phyloP scores from a whole-genome alignment of 2,329 filamentous ascomycete genomes.

The Beauveria sp. region DNA sequence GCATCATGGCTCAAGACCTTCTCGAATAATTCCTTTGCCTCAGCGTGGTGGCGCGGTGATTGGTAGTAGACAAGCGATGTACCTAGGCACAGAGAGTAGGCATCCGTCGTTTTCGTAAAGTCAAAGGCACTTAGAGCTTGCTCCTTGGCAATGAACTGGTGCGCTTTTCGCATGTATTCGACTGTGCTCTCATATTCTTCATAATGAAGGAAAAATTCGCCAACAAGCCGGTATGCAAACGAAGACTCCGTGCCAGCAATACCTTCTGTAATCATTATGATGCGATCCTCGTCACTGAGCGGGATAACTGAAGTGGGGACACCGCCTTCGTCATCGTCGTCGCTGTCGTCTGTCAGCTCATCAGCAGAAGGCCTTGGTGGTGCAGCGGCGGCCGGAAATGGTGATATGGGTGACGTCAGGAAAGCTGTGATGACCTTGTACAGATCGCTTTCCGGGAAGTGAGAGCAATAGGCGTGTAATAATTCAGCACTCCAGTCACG shows the following conservation, averaged over 20 bases:
- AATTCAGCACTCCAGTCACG: slow-evolving; percentile 70
- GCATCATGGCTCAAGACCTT: slow-evolving; percentile 68
- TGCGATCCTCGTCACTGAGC: slow-evolving; percentile 66
- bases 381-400: slow-evolving; percentile 51
- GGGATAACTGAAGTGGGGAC: slow-evolving; percentile 47
- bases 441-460: slow-evolving; percentile 80
- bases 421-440: slow-evolving; percentile 76
- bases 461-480: slow-evolving; percentile 70
- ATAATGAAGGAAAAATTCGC: slow-evolving; percentile 73
- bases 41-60: slow-evolving; percentile 78
- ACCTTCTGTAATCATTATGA: slow-evolving; percentile 74
- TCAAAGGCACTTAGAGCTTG: slow-evolving; percentile 58
- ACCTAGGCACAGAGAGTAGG: slow-evolving; percentile 68
- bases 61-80: slow-evolving; percentile 90
- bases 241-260: slow-evolving; percentile 61
- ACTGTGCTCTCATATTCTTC: slow-evolving; percentile 80
- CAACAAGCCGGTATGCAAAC: slow-evolving; percentile 75
- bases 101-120: slow-evolving; percentile 64
- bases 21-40: slow-evolving; percentile 82
- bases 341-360: slow-evolving; percentile 43
- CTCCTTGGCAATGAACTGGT: slow-evolving; percentile 53
- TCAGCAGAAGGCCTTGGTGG: slow-evolving; percentile 18
- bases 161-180: slow-evolving; percentile 69
- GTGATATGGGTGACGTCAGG: slow-evolving; percentile 74
- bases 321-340: slow-evolving; percentile 51